Conservation (phyloP, 2,329 filamentous ascomycete species). For the Sclerotinia glacialis region DNA sequence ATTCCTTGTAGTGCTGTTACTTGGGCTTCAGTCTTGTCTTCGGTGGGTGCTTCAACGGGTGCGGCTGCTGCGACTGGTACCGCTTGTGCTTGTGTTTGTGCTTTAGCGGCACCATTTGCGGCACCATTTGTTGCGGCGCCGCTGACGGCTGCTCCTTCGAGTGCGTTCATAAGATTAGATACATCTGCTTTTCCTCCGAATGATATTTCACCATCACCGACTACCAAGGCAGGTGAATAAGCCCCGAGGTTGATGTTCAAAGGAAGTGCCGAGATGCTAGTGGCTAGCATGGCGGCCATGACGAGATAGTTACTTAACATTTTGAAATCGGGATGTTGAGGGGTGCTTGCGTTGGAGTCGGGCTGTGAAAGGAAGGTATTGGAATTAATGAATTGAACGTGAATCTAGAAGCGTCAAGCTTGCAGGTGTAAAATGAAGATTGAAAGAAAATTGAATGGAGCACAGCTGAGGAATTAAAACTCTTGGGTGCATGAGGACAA, state of each 20-base stretch:
- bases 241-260: conserved; percentile 22
- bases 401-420: conserved; percentile 21
- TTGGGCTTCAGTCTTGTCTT: conserved; percentile 23
- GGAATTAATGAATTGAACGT: not conserved
- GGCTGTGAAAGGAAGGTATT: conserved; percentile 5
- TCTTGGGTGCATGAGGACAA: conserved; percentile 23
- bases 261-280: conserved; percentile 20
- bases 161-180: conserved; percentile 19
- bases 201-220: conserved; percentile 24
- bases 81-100: conserved; percentile 13
- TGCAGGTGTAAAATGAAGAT: conserved; percentile 11
- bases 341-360: not conserved
- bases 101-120: conserved; percentile 10
- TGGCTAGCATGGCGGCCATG: conserved; percentile 17
- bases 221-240: conserved; percentile 22
- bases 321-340: not conserved
- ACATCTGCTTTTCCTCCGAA: conserved; percentile 21
- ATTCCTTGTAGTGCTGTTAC: conserved; percentile 20
- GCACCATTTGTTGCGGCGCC: not conserved
- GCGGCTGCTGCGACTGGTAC: conserved; percentile 13
- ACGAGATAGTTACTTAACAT: conserved; percentile 18
- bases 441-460: conserved; percentile 15
- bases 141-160: conserved; percentile 12
- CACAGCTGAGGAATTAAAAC: conserved; percentile 20
- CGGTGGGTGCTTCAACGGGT: conserved; percentile 18